Evolutionary conservation across 805 yeast genomes (phyloP).

Genomic region (Candida caryicola): DNA sequence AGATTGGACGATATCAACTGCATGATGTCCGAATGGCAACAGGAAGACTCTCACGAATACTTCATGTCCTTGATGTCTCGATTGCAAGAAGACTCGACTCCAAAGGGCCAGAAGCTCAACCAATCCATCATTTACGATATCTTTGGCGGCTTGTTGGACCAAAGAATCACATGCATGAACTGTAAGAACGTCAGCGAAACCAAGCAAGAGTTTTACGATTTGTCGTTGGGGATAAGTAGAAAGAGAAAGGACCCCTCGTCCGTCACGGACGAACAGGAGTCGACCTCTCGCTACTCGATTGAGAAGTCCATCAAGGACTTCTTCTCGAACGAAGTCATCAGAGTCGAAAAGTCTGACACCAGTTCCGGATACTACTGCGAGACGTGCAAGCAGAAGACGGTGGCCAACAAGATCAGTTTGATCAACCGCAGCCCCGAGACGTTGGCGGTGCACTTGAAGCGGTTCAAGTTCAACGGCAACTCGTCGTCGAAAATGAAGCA

Average conservation of each 20-base stretch:
- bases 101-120: slow-evolving; percentile 81
- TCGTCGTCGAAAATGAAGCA: slow-evolving; percentile 84
- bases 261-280: slow-evolving; percentile 4
- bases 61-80: slow-evolving; percentile 88
- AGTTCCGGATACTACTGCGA: slow-evolving; percentile 82
- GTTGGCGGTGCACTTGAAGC: slow-evolving; percentile 78
- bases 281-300: slow-evolving; percentile 52
- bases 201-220: slow-evolving; percentile 89
- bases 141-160: slow-evolving; percentile 87
- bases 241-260: slow-evolving; percentile 23
- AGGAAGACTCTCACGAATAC: slow-evolving; percentile 97
- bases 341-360: slow-evolving; percentile 61
- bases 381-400: slow-evolving; percentile 71
- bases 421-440: slow-evolving; percentile 87
- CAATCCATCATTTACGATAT: slow-evolving; percentile 84
- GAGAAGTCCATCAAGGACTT: slow-evolving; percentile 76
- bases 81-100: slow-evolving; percentile 88
- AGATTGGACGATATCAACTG: slow-evolving; percentile 83
- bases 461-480: slow-evolving; percentile 84
- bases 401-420: slow-evolving; percentile 71
- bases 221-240: slow-evolving; percentile 72
- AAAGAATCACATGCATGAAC: slow-evolving; percentile 75
- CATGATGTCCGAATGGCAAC: slow-evolving; percentile 97
- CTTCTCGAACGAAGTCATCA: slow-evolving; percentile 78
- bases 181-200: slow-evolving; percentile 86